These are phyloP conservation scores for Saccharomyces eubayanus DNA, from an alignment of 805 yeast species.

Conservation along the genomic window DNA sequence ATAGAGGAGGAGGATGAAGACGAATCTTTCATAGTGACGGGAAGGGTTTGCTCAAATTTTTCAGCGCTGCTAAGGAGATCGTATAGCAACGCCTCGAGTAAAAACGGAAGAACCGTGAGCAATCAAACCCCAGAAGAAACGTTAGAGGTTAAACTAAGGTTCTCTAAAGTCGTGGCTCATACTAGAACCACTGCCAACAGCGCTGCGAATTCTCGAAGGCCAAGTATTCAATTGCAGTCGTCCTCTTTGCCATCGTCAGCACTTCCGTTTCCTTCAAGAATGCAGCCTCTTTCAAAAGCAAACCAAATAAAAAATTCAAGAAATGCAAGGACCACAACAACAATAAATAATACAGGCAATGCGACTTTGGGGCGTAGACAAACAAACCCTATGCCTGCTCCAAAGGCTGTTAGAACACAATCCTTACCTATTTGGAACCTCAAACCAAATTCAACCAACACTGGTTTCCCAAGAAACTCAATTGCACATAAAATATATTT, in stretches of 20 bases:
- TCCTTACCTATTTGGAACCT: conserved; percentile 35
- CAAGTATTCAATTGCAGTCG: not conserved
- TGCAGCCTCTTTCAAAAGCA: not conserved
- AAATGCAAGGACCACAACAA: not conserved
- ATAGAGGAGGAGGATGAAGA: conserved; percentile 17
- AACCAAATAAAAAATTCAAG: conserved; percentile 1
- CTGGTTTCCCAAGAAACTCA: conserved; percentile 22
- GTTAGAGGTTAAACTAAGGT: conserved; percentile 28
- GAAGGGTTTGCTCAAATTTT: conserved; percentile 32
- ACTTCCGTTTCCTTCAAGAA: not conserved
- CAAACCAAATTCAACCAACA: conserved; percentile 10
- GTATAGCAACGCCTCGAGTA: conserved; percentile 14
- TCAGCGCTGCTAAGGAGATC: conserved; percentile 27
- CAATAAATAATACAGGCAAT: not conserved
- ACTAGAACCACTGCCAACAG: not conserved
- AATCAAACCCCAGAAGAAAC: conserved; percentile 15
- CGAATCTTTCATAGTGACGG: conserved; percentile 22
- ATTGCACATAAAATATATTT: conserved; percentile 30
- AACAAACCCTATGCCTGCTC: conserved; percentile 40
- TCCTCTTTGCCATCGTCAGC: not conserved
- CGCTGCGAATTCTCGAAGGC: not conserved
- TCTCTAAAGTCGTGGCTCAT: conserved; percentile 21
- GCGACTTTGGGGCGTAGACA: conserved; percentile 16
- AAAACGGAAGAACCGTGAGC: conserved; percentile 7
- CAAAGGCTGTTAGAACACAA: conserved; percentile 39